phyloP scores from a whole-genome alignment of 495 filamentous ascomycete genomes.

The Aspergillus cristatus region DNA sequence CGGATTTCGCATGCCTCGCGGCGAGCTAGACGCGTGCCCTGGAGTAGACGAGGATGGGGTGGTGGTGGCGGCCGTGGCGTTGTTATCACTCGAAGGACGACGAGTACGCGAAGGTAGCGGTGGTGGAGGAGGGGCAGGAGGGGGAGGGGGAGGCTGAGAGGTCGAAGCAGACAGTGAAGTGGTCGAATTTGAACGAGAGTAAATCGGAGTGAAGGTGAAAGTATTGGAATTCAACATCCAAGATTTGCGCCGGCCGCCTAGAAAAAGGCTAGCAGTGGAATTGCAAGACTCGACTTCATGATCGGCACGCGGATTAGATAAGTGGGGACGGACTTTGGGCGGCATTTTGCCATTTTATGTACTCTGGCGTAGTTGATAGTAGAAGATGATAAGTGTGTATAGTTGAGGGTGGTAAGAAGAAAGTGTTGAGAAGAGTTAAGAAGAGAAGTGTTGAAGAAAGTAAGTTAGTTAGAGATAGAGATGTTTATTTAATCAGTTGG shows the following conservation, averaged over 20 bases:
- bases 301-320: slow-evolving; percentile 7
- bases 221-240: slow-evolving; percentile 48
- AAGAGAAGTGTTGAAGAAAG: too few relatives aligned
- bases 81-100: too few relatives aligned
- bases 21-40: neutral
- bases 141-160: neutral
- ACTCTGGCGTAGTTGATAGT: too few relatives aligned
- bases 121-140: slow-evolving; percentile 1
- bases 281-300: slow-evolving; percentile 49
- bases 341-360: neutral
- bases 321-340: neutral
- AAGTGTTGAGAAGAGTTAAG: too few relatives aligned
- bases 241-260: slow-evolving; percentile 53
- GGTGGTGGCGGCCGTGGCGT: neutral
- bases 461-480: too few relatives aligned
- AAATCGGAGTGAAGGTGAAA: neutral
- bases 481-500: too few relatives aligned
- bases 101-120: too few relatives aligned
- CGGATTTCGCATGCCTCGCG: slow-evolving; percentile 10
- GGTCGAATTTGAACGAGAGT: neutral
- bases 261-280: slow-evolving; percentile 56
- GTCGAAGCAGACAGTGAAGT: neutral
- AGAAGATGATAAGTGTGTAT: too few relatives aligned
- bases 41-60: neutral
- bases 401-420: too few relatives aligned